Conservation (phyloP, 2,329 filamentous ascomycete species). For the Escovopsis sp. region DNA sequence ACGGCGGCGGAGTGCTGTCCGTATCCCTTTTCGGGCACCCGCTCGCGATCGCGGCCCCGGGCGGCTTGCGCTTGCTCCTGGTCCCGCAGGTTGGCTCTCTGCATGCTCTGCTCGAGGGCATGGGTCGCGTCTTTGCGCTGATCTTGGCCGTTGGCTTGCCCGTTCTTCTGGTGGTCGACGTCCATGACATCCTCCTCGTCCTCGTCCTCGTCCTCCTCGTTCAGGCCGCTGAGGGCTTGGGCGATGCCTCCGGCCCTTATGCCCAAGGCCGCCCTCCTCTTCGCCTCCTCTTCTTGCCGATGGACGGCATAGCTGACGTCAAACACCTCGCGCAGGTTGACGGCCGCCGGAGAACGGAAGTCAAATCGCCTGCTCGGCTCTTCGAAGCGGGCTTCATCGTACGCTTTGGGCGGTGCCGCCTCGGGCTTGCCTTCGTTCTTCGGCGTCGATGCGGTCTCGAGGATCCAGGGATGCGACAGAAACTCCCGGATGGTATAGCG, state of each 20-base stretch:
- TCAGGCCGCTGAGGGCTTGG: constrained; percentile 43
- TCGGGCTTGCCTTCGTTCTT: constrained; percentile 44
- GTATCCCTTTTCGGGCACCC: constrained; percentile 49
- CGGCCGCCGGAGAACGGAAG: constrained; percentile 86
- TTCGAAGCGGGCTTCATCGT: constrained; percentile 38
- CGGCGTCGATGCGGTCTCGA: constrained; percentile 42
- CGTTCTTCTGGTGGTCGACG: constrained; percentile 41
- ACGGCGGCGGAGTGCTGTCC: constrained; percentile 79
- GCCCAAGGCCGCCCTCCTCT: constrained; percentile 72
- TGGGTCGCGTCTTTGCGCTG: constrained; percentile 29
- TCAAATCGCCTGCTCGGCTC: constrained; percentile 57
- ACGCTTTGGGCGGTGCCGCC: constrained; percentile 29
- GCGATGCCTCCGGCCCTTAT: constrained; percentile 53
- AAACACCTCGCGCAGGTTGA: constrained; percentile 93
- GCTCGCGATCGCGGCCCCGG: constrained; percentile 20
- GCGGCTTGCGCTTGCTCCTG: constrained; percentile 13
- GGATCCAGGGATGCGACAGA: constrained; percentile 87
- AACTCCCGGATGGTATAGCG: constrained; percentile 89
- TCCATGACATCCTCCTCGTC: constrained; percentile 43
- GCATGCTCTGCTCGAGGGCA: constrained; percentile 74
- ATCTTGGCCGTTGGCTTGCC: constrained; percentile 23
- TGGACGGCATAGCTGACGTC: constrained; percentile 98
- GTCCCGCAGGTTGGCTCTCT: constrained; percentile 59
- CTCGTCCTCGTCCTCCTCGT: constrained; percentile 51
- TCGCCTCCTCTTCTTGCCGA: constrained; percentile 87